Evolutionary conservation across 129 eudicot genomes (phyloP).

Genomic region (Flaveria brownii): DNA sequence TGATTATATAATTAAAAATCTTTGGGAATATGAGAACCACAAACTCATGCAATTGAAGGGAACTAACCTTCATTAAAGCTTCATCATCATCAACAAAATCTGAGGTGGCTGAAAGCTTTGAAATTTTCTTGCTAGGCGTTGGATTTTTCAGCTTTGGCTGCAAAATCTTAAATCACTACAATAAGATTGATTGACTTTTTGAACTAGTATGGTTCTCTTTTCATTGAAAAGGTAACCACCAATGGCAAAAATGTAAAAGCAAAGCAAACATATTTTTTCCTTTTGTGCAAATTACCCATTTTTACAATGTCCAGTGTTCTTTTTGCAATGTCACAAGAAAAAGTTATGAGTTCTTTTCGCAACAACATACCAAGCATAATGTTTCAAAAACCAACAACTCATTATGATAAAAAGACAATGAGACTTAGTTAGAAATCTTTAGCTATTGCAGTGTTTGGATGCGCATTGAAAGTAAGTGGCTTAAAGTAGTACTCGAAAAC

Average conservation of each 20-base stretch:
- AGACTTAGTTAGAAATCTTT: not conserved
- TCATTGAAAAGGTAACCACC: too few species aligned
- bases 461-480: not conserved
- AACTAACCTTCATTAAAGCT: conserved; percentile 65
- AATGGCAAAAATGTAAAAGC: not conserved
- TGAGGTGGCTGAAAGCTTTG: conserved; percentile 34
- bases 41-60: conserved; percentile 2
- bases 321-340: not conserved
- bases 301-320: not conserved
- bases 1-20: not conserved
- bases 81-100: conserved; percentile 68
- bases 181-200: not conserved
- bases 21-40: conserved; percentile 21
- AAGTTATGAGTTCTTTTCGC: too few species aligned
- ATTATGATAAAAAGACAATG: not conserved
- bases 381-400: conserved; percentile 2
- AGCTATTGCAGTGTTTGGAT: not conserved
- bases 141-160: conserved; percentile 48
- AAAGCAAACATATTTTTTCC: not conserved
- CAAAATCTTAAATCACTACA: conserved; percentile 15
- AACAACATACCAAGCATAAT: not conserved
- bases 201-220: not conserved
- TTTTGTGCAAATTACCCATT: not conserved
- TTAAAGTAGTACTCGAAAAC: not conserved
- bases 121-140: conserved; percentile 52